phyloP scores from a whole-genome alignment of 257 asterid genomes.

The Linaria vulgaris region DNA sequence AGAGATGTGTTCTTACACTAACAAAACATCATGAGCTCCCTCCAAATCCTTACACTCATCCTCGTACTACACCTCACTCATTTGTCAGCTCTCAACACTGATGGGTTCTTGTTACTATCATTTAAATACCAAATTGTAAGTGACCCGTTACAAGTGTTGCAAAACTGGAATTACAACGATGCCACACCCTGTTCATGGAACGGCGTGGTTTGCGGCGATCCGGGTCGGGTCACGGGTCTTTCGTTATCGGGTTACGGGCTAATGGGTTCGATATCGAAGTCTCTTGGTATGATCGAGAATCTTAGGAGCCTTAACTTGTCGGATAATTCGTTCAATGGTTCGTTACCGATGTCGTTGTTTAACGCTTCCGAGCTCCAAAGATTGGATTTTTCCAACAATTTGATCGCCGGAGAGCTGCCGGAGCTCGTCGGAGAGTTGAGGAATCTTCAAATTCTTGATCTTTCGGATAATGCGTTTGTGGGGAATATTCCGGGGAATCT shows the following conservation, averaged over 20 bases:
- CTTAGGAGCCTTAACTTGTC: slow-evolving; percentile 63
- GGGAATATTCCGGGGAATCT: slow-evolving; percentile 68
- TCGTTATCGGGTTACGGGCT: slow-evolving; percentile 60
- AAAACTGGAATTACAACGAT: slow-evolving; percentile 50
- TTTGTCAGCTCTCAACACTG: slow-evolving; percentile 51
- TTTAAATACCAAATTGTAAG: slow-evolving; percentile 54
- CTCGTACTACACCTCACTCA: slow-evolving; percentile 35
- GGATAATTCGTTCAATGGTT: slow-evolving; percentile 75
- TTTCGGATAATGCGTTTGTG: slow-evolving; percentile 67
- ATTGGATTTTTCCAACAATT: slow-evolving; percentile 74
- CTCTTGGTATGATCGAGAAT: slow-evolving; percentile 64
- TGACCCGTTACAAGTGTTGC: slow-evolving; percentile 66
- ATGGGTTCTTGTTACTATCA: slow-evolving; percentile 68
- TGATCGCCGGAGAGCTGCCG: slow-evolving; percentile 70
- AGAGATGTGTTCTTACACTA: slow-evolving; percentile 37
- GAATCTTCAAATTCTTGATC: slow-evolving; percentile 55
- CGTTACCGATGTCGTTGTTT: slow-evolving; percentile 63
- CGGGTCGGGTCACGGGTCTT: slow-evolving; percentile 67
- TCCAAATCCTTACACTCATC: slow-evolving; percentile 35
- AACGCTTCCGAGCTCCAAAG: slow-evolving; percentile 49
- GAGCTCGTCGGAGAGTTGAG: slow-evolving; percentile 47
- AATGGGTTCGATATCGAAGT: slow-evolving; percentile 58
- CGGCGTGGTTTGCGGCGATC: slow-evolving; percentile 71
- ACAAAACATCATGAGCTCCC: slow-evolving; percentile 52
- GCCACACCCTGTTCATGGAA: slow-evolving; percentile 82